Base-by-base conservation (phyloP, 2,329 filamentous ascomycete species). In the Xylaria arbuscula region DNA sequence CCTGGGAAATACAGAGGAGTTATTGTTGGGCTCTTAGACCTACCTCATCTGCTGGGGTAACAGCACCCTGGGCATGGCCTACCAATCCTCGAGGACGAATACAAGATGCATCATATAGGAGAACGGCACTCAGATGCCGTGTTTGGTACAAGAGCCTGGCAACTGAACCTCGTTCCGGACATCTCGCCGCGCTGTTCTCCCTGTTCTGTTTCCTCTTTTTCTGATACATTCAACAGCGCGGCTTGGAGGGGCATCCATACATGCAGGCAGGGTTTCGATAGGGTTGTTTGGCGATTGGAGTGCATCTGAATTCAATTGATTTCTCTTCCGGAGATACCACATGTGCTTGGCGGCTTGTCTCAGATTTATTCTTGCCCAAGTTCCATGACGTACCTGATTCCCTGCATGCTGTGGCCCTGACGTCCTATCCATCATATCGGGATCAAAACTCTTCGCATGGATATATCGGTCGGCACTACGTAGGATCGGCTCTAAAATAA, bases 231-330 rank as follows among this genome's bases (percentile, higher is more conserved):
- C 70, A 68, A 72, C 72, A 75, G 72, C 68, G 68, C 72, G 70
- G 72, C 69, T 74, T 74, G 74, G 70, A 72, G 71, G 76, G 73
- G 74, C 72, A 64, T 72, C 76, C 73, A 76, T 75, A 76, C 75
- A 77, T 74, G 73, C 74, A 74, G 74, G 73, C 76, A 76, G 74
- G 75, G 72, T 72, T 77, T 77, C 72, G 72, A 77, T 76, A 76
- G 72, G 75, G 72, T 75, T 72, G 75, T 76, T 76, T 72, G 75
- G 75, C 75, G 76, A 76, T 74, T 73, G 75, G 76, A 76, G 76
- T 76, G 76, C 75, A 76, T 76, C 72, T 75, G 75, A 77, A 76
- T 76, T 77, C 71, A 77, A 73, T 73, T 77, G 74, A 73, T 75
- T 75, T 67, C 73, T 73, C 75, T 75, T 75, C 64, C 66, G 42